Base-by-base conservation (phyloP, 768 basidiomycete genomes). In the Lyophyllum shimeji region DNA sequence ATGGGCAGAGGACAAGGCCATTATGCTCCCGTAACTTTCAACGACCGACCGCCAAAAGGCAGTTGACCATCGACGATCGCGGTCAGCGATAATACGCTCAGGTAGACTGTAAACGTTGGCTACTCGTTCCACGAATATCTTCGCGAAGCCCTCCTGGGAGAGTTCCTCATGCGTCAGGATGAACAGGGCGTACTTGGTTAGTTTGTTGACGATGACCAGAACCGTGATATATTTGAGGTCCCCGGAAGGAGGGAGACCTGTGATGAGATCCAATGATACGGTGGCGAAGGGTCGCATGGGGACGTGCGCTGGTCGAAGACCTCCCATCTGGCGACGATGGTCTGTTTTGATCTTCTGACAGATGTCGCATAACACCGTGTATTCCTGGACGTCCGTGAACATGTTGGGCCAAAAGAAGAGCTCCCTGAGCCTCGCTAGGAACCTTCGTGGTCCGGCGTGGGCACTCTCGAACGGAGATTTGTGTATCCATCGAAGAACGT, bases 381-480 rank as follows among this genome's bases (percentile, higher is more conserved):
- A 49, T 3, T 34, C 29, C 2, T 33, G 12, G 1, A n/a, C 29
- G 17, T 49, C 47, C 23, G 31, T 34, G 4, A 6, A 6, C 33
- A 49, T 33, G n/a, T 15, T 33, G 12, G 47, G 31, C 47, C 47
- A 49, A 21, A 33, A 49, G 33, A 33, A 54, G 27, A 43, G 40
- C 27, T 46, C 48, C n/a, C 56, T 34, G 7, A 68, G 49, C 4
- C 63, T 23, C 1, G 25, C 7, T 1, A 44, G 29, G 40, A 67
- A 59, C 25, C 55, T 20, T 13, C 29, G 37, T 0, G 21, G 24
- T 2, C 63, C 60, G 1, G 44, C 55, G 18, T 60, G 58, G 5
- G 58, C 58, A 21, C 52, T 50, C 33, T 64, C 61, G 21, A 46
- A 60, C 0, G 63, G 55, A 6, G 55, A 57, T 15, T 66, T 60